These are phyloP conservation scores for Amyloporia xantha DNA, from an alignment of 768 basidiomycete genomes.

Conservation along the genomic window DNA sequence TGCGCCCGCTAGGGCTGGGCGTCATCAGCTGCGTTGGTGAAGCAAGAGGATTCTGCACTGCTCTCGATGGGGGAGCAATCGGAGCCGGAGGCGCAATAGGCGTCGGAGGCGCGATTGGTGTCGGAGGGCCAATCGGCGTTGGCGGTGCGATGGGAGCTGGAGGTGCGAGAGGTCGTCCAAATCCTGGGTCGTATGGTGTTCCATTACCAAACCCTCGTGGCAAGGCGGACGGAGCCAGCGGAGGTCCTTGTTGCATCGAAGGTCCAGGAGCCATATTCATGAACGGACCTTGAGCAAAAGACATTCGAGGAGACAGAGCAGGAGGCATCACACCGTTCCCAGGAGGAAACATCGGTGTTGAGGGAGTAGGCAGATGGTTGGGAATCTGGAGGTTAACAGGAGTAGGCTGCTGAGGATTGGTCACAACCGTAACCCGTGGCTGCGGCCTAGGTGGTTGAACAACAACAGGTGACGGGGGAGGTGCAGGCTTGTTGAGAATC, in stretches of 20 bases:
- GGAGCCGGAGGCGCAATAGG: constrained; percentile 28
- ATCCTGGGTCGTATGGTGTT: constrained; percentile 46
- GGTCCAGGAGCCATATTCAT: constrained; percentile 41
- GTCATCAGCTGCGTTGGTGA: constrained; percentile 33
- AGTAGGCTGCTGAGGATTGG: constrained; percentile 39
- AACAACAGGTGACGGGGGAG: constrained; percentile 21
- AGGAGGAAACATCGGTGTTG: constrained; percentile 43
- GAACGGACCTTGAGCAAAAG: constrained; percentile 39
- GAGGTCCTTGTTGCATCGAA: constrained; percentile 38
- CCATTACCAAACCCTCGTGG: constrained; percentile 45
- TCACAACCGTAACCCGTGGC: constrained; percentile 25
- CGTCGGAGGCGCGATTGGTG: constrained; percentile 30
- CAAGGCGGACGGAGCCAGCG: constrained; percentile 48
- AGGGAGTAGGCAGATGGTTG: constrained; percentile 35
- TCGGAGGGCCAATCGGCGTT: constrained; percentile 30
- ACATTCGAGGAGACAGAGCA: constrained; percentile 49
- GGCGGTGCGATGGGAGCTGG: constrained; percentile 28
- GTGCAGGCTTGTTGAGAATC: constrained; percentile 43
- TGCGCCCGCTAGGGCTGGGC: constrained; percentile 43
- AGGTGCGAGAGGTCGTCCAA: constrained; percentile 35
- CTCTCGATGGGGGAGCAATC: constrained; percentile 36
- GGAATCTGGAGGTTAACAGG: constrained; percentile 44
- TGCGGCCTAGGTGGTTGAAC: constrained; percentile 29
- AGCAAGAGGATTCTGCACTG: constrained; percentile 28
- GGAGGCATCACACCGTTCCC: constrained; percentile 37